Percentiles rank a stretch among this genome's conserved stretches.
Evolutionary conservation across 2,329 filamentous ascomycete species (phyloP).

Genomic region (Rhinocladiella similis): DNA sequence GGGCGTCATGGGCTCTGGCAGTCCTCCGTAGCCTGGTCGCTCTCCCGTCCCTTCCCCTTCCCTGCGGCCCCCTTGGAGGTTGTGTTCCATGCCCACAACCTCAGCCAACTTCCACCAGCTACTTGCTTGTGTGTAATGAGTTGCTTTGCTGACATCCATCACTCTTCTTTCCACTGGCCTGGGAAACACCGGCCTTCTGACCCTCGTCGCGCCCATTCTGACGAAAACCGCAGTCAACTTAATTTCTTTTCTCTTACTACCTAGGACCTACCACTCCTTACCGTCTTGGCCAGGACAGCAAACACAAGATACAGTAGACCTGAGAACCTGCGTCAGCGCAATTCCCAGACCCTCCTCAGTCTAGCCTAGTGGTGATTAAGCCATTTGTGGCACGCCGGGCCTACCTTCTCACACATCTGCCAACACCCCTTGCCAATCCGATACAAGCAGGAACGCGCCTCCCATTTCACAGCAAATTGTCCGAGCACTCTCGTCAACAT

Average conservation of each 20-base stretch:
- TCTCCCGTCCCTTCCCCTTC: not conserved
- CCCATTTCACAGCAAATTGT: constrained; percentile 23
- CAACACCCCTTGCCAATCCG: constrained; percentile 16
- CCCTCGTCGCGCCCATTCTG: not conserved
- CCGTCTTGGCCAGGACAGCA: not conserved
- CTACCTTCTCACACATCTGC: constrained; percentile 5
- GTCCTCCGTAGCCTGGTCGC: no score
- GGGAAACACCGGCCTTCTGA: not conserved
- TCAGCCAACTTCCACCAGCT: not conserved
- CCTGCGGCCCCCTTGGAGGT: not conserved
- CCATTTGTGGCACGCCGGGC: constrained; percentile 1
- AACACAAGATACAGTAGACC: not conserved
- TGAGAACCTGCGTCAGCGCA: not conserved
- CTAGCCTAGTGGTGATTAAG: not conserved
- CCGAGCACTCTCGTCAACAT: constrained; percentile 25
- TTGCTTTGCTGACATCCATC: not conserved
- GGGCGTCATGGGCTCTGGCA: no score
- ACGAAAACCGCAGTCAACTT: not conserved
- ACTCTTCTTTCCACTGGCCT: not conserved
- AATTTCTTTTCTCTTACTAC: not conserved
- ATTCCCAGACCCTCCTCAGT: not conserved
- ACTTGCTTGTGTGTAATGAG: not conserved
- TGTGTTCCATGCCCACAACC: not conserved
- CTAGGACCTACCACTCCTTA: not conserved
- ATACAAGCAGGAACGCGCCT: constrained; percentile 21